These are phyloP conservation scores for Geotrichum cucujoidarum DNA, from an alignment of 1,139 yeast genomes.

Conservation along the genomic window DNA sequence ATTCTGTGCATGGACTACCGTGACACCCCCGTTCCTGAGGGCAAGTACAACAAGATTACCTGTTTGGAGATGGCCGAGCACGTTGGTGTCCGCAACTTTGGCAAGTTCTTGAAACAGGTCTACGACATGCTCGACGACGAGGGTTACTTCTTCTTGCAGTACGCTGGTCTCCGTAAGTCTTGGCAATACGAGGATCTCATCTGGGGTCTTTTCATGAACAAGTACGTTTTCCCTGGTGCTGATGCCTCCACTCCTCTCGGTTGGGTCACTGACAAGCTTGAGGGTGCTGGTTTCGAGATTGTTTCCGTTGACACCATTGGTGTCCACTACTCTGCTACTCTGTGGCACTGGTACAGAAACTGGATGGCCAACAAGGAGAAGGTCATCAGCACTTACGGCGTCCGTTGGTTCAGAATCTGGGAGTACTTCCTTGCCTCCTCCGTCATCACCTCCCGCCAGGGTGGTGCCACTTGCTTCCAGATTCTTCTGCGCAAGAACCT, in stretches of 20 bases:
- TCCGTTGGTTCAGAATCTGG: slow-evolving; percentile 92
- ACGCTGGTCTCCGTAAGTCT: slow-evolving; percentile 83
- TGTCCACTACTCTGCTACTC: slow-evolving; percentile 85
- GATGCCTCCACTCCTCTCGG: slow-evolving; percentile 94
- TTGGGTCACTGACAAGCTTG: slow-evolving; percentile 71
- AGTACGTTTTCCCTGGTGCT: slow-evolving; percentile 95
- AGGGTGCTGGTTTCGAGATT: slow-evolving; percentile 81
- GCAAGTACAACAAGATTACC: slow-evolving; percentile 79
- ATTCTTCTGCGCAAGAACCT: slow-evolving; percentile 85
- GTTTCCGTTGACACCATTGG: slow-evolving; percentile 84
- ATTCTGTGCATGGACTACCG: slow-evolving; percentile 85
- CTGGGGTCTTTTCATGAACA: slow-evolving; percentile 96
- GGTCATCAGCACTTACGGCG: slow-evolving; percentile 75
- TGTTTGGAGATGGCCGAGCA: slow-evolving; percentile 96
- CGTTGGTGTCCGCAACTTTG: slow-evolving; percentile 85
- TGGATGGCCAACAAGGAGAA: slow-evolving; percentile 83
- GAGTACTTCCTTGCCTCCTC: slow-evolving; percentile 82
- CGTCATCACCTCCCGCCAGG: slow-evolving; percentile 83
- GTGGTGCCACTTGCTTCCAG: slow-evolving; percentile 90
- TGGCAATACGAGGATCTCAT: slow-evolving; percentile 94
- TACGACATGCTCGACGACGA: slow-evolving; percentile 86
- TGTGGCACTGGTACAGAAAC: slow-evolving; percentile 94
- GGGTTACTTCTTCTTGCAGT: slow-evolving; percentile 81
- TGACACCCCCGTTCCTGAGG: slow-evolving; percentile 75
- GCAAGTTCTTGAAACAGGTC: slow-evolving; percentile 71